Evolutionary conservation across 345 rosid genomes (phyloP), one percentile per base, ranked within the genome.

Genomic region (Sisymbrium altissimum): DNA sequence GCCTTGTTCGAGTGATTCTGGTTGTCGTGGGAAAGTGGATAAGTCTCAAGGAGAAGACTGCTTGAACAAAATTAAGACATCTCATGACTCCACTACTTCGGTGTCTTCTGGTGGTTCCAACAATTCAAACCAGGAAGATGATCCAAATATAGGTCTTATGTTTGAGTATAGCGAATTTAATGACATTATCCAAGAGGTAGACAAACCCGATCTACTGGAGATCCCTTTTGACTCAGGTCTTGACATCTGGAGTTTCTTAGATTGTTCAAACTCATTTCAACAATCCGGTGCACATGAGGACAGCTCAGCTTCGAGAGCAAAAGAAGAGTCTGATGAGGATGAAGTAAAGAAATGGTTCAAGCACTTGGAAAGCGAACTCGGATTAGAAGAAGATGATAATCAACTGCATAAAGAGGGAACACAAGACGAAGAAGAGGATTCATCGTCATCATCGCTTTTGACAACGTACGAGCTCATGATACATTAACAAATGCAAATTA

Each of bases 241-340:
- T 7, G 93, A 93, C 40, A 86, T 91, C 32, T 93, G 98, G 97
- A 73, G 82, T 71, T 83, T 80, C 88, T 62, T 90, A 5, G 96
- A 89, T 58, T 66, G 62, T 78, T 76, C 87, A 63, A 83, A 56
- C 53, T 29, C 79, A 32, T 54, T 72, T 33, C 76, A 79, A 52
- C 81, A 80, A 36, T 29, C 46, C 3, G 29, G 46, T 41, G 54
- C 63, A 27, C 52, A 21, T 12, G 81, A 75, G 18, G 79, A 52
- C 1, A 66, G 64, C 75, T 67, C 23, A 14, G 77, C 56, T 60
- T 55, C 82, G 32, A 73, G 72, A 46, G 25, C 44, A 33, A 80
- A 74, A 44, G 60, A 72, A 48, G 82, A 74, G 13, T 62, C 49
- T 66, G 73, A 58, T 35, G 83, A 81, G 0, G 81, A 27, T 36